A percentile compares a stretch with the other conserved stretches of the same genome.
Evolutionary conservation across 768 basidiomycete genomes (phyloP).

Genomic region (Cystobasidiopsis lactophilus): DNA sequence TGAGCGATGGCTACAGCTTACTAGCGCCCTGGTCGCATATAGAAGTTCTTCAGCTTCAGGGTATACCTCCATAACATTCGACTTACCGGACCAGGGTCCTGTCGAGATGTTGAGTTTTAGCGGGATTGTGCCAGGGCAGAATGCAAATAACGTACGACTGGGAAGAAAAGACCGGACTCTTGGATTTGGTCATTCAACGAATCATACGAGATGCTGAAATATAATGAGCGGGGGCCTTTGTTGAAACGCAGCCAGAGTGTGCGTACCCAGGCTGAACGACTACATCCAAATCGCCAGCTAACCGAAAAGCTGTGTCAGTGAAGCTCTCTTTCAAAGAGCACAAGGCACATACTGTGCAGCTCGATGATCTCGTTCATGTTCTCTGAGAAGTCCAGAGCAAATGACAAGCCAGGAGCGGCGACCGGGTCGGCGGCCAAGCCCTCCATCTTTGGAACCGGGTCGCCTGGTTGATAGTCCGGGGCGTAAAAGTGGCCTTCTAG

Average conservation of each 20-base stretch:
- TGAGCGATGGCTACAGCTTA: neutral
- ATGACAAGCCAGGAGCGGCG: constrained; percentile 13
- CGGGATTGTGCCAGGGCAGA: neutral
- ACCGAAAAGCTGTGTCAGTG: too few species aligned
- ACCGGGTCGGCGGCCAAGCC: constrained; percentile 12
- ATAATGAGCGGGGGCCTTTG: too few species aligned
- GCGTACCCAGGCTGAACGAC: constrained; percentile 57
- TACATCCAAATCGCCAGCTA: constrained; percentile 39
- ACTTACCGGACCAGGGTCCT: constrained; percentile 3
- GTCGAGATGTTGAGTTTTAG: neutral
- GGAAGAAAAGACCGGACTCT: constrained; percentile 61
- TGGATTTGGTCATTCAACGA: constrained; percentile 49
- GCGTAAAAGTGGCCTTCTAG: constrained; percentile 14
- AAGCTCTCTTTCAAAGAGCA: too few species aligned
- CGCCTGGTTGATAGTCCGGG: constrained; percentile 1
- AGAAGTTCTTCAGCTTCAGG: too few species aligned
- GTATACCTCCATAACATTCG: too few species aligned
- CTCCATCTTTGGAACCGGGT: constrained; percentile 23
- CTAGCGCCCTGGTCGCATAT: too few species aligned
- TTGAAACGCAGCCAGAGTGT: too few species aligned
- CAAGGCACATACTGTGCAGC: constrained; percentile 35
- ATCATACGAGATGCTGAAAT: constrained; percentile 29
- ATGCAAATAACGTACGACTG: constrained; percentile 36
- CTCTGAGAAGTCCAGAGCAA: constrained; percentile 16
- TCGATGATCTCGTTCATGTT: constrained; percentile 55